Base-by-base conservation (phyloP, 1,284 basidiomycete genomes). In the Naganishia sp. region DNA sequence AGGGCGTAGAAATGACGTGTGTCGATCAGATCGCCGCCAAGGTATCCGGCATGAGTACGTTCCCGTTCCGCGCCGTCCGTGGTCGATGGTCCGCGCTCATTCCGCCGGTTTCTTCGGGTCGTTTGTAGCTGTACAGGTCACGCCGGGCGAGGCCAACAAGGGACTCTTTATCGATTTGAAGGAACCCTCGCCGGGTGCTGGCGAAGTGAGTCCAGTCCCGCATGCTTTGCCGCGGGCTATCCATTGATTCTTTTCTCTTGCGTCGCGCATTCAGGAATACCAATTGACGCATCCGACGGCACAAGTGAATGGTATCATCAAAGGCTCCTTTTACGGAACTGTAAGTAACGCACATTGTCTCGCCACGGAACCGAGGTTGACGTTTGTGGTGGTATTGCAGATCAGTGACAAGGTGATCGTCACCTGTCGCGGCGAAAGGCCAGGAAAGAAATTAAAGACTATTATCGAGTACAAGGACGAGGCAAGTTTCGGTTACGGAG, bases 401-500 rank as follows among this genome's bases (percentile, higher is more conserved):
- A 78, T 79, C 70, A 74, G 72, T 50, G 77, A 79, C 70, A 84
- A 87, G 69, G 88, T 89, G 2, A 86, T 89, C 69, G 86, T 98
- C 73, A 95, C 91, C 21, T 93, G 90, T 75, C 83, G 84, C 15
- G 88, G 88, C 6, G 87, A 87, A 6, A 83, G 84, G 67, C 82
- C 84, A 21, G 84, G 84, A 21, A 81, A 84, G 45, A 85, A 84
- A 72, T 85, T 92, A 72, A 84, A 94, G 63, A 84, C 91, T 7
- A 85, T 99, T 67, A 85, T 96, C 66, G 92, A 95, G 73, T 98
- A 96, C 82, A 94, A 94, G 81, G 95, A 99, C 74, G 94, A 99
- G 86, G 90, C 90, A 68, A 56, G 86, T 76, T 4, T 15, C 49
- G 15, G 4, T 50, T 21, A 28, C 6, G 15, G 17, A n/a, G 18